Conservation (phyloP, 169 alveolate species). For the Plasmodium fragile region DNA sequence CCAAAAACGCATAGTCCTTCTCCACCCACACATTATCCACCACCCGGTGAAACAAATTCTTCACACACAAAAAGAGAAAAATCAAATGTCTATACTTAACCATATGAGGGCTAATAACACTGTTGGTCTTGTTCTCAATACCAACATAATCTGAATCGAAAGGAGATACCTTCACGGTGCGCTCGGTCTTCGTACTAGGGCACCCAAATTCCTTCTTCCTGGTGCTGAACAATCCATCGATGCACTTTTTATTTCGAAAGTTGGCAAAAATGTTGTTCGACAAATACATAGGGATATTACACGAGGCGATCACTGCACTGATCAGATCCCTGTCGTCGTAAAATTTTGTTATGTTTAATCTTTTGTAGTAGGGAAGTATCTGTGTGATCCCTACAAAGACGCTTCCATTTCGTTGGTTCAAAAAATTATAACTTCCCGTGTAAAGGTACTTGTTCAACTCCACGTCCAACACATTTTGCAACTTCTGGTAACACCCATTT, state of each 20-base stretch:
- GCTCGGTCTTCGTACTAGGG: constrained; percentile 75
- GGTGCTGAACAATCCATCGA: constrained; percentile 82
- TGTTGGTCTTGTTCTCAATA: constrained; percentile 59
- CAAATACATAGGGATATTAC: constrained; percentile 80
- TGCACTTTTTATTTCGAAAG: constrained; percentile 79
- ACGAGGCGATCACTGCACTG: constrained; percentile 81
- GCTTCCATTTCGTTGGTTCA: constrained; percentile 79
- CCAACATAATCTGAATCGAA: constrained; percentile 60
- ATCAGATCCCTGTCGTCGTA: constrained; percentile 75
- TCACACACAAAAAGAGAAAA: constrained; percentile 15
- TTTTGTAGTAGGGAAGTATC: constrained; percentile 54
- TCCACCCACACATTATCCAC: constrained; percentile 40
- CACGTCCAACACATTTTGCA: constrained; percentile 69
- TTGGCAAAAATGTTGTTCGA: constrained; percentile 76
- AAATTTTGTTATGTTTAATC: constrained; percentile 67
- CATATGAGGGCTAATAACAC: constrained; percentile 57
- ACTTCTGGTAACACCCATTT: constrained; percentile 70
- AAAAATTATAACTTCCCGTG: constrained; percentile 69
- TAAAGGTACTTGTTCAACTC: constrained; percentile 35
- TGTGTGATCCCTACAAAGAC: constrained; percentile 72
- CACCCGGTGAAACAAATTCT: constrained; percentile 31
- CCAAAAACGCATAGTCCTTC: constrained; percentile 44
- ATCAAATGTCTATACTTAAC: constrained; percentile 35
- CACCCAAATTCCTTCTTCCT: constrained; percentile 72
- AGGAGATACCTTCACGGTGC: constrained; percentile 75